Evolutionary conservation across 805 yeast species (phyloP), one percentile per base, ranked within the genome.

Genomic region (Zygoascus biomembranicola): DNA sequence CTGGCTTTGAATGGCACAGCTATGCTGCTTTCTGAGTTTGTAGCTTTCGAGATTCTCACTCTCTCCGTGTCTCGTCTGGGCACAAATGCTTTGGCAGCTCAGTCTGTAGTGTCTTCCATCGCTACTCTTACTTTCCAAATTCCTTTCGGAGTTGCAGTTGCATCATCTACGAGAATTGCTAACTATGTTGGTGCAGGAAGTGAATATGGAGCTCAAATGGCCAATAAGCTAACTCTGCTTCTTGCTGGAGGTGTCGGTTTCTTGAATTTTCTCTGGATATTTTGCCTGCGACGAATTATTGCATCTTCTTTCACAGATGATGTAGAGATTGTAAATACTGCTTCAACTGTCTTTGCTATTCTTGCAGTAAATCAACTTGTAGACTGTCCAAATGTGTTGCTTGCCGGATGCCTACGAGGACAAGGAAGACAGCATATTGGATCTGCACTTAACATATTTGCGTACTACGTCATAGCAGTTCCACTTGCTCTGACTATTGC

Each of bases 361-460:
- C 77, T 86, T 26, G 80, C 90, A 1, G 58, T 82, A 1, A 77
- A 84, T 59, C 89, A 85, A 59, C 67, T 87, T 1, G 77, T 79
- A 54, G 95, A 87, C 66, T 83, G 88, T 2, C 64, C 85, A 16
- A 84, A 87, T 14, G 79, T 84, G 45, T 81, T 85, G 16, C 82
- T 88, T 2, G 81, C 85, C 43, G 94, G 90, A 0, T 76, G 84
- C 37, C 69, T 87, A 54, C 71, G 95, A 55, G 90, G 90, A 1
- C 84, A 84, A 65, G 95, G 92, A 0, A 70, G 82, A 47, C 95
- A 87, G 65, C 77, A 75, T 49, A 74, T 85, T 47, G 95, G 95
- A 2, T 88, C 92, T 0, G 59, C 78, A 11, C 71, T 87, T 50
- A 87, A 86, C 61, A 72, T 87, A 47, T 63, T 84, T n/a, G 78